phyloP scores from a whole-genome alignment of 148 eudicot genomes.

The Nyssa sinensis region DNA sequence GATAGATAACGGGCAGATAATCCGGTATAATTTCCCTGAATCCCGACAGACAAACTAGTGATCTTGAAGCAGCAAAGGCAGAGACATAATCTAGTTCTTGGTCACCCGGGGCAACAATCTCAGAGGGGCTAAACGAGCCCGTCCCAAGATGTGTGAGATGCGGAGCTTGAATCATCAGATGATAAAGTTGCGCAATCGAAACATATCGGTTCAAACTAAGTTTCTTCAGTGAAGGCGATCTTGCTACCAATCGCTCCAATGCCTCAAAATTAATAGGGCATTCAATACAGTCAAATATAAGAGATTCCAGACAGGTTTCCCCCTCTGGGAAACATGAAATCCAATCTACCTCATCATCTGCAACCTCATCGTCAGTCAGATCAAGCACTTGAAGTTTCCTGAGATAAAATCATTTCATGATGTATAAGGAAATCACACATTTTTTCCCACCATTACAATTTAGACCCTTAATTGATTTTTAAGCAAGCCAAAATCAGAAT shows the following conservation, averaged over 20 bases:
- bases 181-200: constrained; percentile 52
- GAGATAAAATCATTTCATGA: constrained; percentile 14
- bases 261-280: constrained; percentile 54
- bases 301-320: constrained; percentile 63
- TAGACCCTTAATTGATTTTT: not conserved
- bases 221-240: constrained; percentile 66
- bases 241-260: constrained; percentile 56
- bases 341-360: constrained; percentile 78
- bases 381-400: constrained; percentile 77
- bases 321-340: constrained; percentile 66
- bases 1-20: constrained; percentile 59
- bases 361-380: constrained; percentile 70
- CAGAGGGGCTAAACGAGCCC: constrained; percentile 61
- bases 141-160: constrained; percentile 81
- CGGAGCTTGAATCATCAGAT: constrained; percentile 66
- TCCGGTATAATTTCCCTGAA: constrained; percentile 62
- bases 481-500: not conserved
- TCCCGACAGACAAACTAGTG: constrained; percentile 72
- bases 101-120: constrained; percentile 35
- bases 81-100: constrained; percentile 60
- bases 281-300: constrained; percentile 71
- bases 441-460: not conserved
- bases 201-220: constrained; percentile 60
- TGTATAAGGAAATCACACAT: not conserved
- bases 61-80: constrained; percentile 67